These are phyloP conservation scores for Globisporangium irregulare DNA, from an alignment of 352 stramenopile species.

Conservation along the genomic window DNA sequence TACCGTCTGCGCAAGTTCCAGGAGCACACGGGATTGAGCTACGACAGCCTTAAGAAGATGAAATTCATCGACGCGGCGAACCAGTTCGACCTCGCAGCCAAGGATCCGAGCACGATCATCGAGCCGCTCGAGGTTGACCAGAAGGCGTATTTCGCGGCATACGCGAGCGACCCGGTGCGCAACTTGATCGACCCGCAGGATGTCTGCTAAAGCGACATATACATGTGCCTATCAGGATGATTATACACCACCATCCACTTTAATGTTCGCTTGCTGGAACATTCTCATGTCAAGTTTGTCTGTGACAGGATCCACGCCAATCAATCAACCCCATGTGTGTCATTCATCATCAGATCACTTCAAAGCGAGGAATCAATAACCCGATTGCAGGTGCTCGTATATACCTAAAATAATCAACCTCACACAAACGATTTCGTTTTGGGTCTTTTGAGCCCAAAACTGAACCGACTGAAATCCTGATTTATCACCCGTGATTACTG, in stretches of 20 bases:
- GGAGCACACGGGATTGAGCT: slow-evolving; percentile 35
- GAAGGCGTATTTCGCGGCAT: slow-evolving; percentile 15
- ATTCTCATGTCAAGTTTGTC: not conserved
- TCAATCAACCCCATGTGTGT: not conserved
- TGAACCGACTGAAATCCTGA: not conserved
- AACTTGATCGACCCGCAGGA: slow-evolving; percentile 7
- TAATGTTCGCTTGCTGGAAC: not conserved
- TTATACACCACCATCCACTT: not conserved
- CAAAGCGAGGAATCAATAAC: not conserved
- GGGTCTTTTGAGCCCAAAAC: not conserved
- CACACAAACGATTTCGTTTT: not conserved
- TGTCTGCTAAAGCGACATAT: not conserved
- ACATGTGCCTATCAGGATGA: not conserved
- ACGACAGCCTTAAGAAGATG: slow-evolving; percentile 32
- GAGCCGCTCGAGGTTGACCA: slow-evolving; percentile 22
- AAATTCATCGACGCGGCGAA: slow-evolving; percentile 36
- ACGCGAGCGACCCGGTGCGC: slow-evolving; percentile 9
- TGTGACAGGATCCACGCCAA: not conserved
- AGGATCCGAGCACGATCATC: slow-evolving; percentile 25
- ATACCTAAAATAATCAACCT: not conserved
- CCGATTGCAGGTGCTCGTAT: not conserved
- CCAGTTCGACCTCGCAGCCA: slow-evolving; percentile 26
- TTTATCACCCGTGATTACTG: slow-evolving; percentile 4
- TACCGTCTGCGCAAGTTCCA: slow-evolving; percentile 59
- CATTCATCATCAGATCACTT: not conserved